A percentile compares a stretch with the other conserved stretches of the same genome.
Conservation (phyloP, 495 filamentous ascomycete genomes). For the Usnea hakonensis region DNA sequence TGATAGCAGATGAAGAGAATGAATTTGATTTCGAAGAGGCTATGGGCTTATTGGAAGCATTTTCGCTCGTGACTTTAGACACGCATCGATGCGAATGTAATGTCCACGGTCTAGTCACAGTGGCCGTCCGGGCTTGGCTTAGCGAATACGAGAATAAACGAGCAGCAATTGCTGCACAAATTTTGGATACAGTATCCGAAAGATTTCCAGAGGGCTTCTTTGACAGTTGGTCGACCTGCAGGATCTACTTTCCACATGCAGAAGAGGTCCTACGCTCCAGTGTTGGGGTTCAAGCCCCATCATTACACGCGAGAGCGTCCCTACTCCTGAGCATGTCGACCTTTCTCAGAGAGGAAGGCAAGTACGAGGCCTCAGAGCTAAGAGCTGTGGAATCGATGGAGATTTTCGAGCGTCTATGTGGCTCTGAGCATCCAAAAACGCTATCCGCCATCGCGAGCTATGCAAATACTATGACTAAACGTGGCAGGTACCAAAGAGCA, state of each 20-base stretch:
- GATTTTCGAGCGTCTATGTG: constrained; percentile 15
- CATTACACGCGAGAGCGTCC: constrained; percentile 9
- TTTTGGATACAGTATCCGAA: constrained; percentile 7
- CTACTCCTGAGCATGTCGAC: constrained; percentile 1
- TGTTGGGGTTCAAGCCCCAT: neutral
- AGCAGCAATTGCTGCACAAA: constrained; percentile 12
- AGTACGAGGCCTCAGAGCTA: constrained; percentile 19
- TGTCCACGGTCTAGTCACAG: constrained; percentile 23
- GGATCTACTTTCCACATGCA: constrained; percentile 27
- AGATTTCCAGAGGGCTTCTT: constrained; percentile 23
- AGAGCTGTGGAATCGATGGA: constrained; percentile 9
- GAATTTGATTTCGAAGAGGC: constrained; percentile 20
- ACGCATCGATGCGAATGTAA: neutral
- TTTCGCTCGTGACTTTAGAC: constrained; percentile 6
- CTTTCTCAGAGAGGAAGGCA: constrained; percentile 11
- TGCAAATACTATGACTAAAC: constrained; percentile 4
- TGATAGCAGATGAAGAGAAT: constrained; percentile 12
- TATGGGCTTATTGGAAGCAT: constrained; percentile 3
- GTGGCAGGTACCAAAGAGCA: constrained; percentile 14
- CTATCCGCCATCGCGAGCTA: constrained; percentile 8
- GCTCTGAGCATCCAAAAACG: constrained; percentile 17
- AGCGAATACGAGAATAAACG: constrained; percentile 9
- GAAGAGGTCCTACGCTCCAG: constrained; percentile 18
- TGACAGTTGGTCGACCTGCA: constrained; percentile 28
- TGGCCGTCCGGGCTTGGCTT: constrained; percentile 25